Conservation (phyloP, 441 rosid species). For the Bruguiera hainesii region DNA sequence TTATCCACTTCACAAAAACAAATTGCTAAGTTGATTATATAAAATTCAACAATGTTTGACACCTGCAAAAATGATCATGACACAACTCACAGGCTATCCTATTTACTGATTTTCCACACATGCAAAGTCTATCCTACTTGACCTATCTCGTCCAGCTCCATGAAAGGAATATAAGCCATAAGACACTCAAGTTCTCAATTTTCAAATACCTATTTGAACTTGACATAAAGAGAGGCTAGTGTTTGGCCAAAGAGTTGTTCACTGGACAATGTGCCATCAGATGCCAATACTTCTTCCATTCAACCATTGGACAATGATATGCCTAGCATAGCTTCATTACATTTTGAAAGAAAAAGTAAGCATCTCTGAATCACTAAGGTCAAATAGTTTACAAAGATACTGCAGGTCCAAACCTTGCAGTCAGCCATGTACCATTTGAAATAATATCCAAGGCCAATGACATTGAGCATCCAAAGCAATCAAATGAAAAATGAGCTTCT, state of each 20-base stretch:
- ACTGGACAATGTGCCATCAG: background rate
- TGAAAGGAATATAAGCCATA: background rate
- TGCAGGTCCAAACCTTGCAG: background rate
- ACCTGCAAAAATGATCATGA: no score
- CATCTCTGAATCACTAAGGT: background rate
- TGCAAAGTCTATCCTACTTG: background rate
- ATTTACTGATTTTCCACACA: no score
- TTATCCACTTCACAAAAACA: background rate
- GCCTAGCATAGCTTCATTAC: background rate
- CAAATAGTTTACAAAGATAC: background rate
- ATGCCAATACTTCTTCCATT: background rate
- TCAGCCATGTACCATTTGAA: constrained; percentile 7
- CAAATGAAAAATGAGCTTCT: constrained; percentile 4
- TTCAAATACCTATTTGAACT: background rate
- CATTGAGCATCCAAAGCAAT: constrained; percentile 5
- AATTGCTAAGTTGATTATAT: background rate
- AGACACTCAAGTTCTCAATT: background rate
- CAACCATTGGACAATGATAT: background rate
- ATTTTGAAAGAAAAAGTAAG: background rate
- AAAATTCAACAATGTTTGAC: no score
- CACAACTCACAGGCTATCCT: no score
- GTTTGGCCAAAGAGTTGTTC: background rate
- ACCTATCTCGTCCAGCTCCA: background rate
- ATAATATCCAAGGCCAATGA: background rate
- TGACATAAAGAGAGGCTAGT: background rate